Conservation (phyloP, 345 rosid species). For the Euphorbia pulcherrima region DNA sequence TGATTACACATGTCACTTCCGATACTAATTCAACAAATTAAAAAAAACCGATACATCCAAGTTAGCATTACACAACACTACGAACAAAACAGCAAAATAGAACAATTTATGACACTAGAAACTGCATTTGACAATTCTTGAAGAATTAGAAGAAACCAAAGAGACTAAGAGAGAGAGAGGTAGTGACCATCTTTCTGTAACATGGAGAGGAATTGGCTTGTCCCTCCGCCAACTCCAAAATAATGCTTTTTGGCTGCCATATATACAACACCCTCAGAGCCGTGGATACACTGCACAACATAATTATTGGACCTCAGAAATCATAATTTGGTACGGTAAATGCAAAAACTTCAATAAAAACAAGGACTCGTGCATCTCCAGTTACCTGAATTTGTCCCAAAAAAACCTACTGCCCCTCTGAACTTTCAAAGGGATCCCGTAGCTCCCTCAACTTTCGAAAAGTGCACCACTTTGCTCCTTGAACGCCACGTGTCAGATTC, state of each 20-base stretch:
- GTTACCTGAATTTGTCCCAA: too few relatives aligned
- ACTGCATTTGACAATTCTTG: too few relatives aligned
- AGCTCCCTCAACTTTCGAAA: too few relatives aligned
- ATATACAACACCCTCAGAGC: constrained; percentile 63
- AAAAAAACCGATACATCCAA: too few relatives aligned
- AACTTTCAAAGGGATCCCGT: too few relatives aligned
- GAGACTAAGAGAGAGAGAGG: not conserved
- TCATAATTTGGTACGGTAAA: not conserved
- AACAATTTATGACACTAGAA: too few relatives aligned
- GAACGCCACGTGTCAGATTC: too few relatives aligned
- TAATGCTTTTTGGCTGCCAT: constrained; percentile 91
- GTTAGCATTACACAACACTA: not conserved
- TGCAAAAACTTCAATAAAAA: not conserved
- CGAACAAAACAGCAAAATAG: not conserved
- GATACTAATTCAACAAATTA: too few relatives aligned
- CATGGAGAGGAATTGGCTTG: constrained; percentile 71
- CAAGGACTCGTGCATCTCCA: too few relatives aligned
- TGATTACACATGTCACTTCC: too few relatives aligned
- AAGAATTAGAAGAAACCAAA: not conserved
- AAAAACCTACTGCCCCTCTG: too few relatives aligned
- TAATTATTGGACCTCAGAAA: constrained; percentile 20
- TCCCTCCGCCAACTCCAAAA: constrained; percentile 97
- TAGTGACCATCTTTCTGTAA: constrained; percentile 73
- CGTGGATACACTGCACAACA: constrained; percentile 48
- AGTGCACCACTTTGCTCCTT: too few relatives aligned